phyloP scores from a whole-genome alignment of 1,139 yeast species.

The Zygosaccharomyces pseudobailii region DNA sequence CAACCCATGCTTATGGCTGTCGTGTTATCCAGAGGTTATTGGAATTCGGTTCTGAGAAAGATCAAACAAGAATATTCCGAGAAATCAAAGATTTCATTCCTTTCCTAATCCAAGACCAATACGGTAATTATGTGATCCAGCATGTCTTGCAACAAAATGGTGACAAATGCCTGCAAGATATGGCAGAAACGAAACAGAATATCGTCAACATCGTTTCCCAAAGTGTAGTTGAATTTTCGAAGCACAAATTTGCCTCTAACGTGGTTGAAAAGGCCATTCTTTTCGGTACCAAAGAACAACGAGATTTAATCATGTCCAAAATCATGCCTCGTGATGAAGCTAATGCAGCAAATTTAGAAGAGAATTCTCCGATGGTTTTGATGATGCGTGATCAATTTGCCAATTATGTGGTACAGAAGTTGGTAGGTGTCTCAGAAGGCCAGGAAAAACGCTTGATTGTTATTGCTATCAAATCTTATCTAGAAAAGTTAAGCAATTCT shows the following conservation, averaged over 20 bases:
- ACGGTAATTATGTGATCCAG: constrained; percentile 96
- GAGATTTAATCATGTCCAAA: constrained; percentile 49
- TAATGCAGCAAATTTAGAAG: constrained; percentile 43
- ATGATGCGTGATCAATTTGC: constrained; percentile 99
- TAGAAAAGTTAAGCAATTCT: constrained; percentile 31
- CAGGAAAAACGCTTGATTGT: constrained; percentile 60
- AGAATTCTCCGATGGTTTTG: constrained; percentile 59
- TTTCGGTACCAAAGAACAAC: constrained; percentile 60
- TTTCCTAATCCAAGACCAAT: constrained; percentile 87
- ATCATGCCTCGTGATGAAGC: constrained; percentile 36
- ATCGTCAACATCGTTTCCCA: constrained; percentile 48
- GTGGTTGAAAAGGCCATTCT: constrained; percentile 93
- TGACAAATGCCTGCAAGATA: constrained; percentile 22
- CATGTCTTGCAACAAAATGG: constrained; percentile 84
- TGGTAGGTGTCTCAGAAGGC: constrained; percentile 76
- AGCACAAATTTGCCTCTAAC: constrained; percentile 95
- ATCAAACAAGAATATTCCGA: constrained; percentile 58
- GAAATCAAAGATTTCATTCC: constrained; percentile 73
- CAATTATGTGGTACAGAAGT: constrained; percentile 90
- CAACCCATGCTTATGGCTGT: constrained; percentile 97
- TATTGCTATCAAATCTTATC: constrained; percentile 54
- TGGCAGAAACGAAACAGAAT: constrained; percentile 43
- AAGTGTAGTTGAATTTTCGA: constrained; percentile 74
- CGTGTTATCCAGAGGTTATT: constrained; percentile 89
- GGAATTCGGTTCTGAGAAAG: constrained; percentile 58